Base-by-base conservation (phyloP, 1,139 yeast species). In the Starmera stellimalicola region DNA sequence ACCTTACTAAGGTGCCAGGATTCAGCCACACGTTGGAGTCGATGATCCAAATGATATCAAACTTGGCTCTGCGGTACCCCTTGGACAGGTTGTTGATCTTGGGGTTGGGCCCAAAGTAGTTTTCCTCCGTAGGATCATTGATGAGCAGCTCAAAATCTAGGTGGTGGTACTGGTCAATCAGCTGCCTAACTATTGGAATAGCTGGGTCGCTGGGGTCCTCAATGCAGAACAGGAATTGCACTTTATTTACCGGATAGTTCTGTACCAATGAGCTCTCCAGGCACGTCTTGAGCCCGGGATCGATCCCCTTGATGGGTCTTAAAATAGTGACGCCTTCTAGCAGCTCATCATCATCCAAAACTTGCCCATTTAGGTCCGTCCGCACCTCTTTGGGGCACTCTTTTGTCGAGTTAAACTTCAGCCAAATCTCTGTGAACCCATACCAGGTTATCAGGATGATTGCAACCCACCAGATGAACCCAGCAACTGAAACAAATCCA, bases 1-100 rank as follows among this genome's bases (percentile, higher is more conserved):
- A 80, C 39, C 88, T 68, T n/a, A 62, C 57, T 43, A 85, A 59
- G 1, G 85, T 68, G 26, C 78, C 72, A 0, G 79, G 72, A 27
- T 75, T 60, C 2, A 81, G 83, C 84, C 88, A 82, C 7, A 82
- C 93, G 50, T 85, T 85, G 28, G 91, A 77, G 54, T 85, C 96
- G 61, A 83, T 66, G n/a, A 84, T 73, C 95, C 96, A 85, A 11
- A 85, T 47, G 22, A 81, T 69, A 51, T 85, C 95, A 54, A 73
- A 63, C 45, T 73, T 71, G 11, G 94, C 88, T 2, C 57, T 56
- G 29, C 60, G 52, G 50, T 79, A 83, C 4, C 94, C 95, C 52
- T 82, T 82, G 15, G 88, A 75, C 32, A 85, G 62, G 54, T 85
- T 85, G 57, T 84, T 84, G 36, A 85, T 83, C 55, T 85, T 85